Evolutionary conservation across 352 stramenopile species (phyloP), one percentile per base, ranked within the genome.

Genomic region (Phytophthora rubi): DNA sequence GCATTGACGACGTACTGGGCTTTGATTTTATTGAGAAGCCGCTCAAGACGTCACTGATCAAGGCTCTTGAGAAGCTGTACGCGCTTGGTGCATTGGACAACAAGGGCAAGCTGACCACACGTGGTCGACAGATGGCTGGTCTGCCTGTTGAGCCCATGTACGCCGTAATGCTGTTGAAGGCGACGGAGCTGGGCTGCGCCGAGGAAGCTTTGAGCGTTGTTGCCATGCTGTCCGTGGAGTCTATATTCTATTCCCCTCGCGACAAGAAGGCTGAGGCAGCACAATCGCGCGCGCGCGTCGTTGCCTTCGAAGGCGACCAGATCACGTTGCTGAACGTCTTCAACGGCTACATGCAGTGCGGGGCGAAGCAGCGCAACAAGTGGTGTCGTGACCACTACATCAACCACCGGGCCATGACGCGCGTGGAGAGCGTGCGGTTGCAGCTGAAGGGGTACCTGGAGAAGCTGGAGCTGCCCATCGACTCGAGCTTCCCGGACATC

Each of bases 21-120:
- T 98, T 97, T 62, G 86, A 96, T 44, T 97, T 97, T 54, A 92
- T 98, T 59, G 88, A 98, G 48, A 91, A 92, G 45, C 89, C 89
- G 10, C 83, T 94, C 47, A 89, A 79, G 32, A 81, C 72, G 52
- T 90, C 88, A 21, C 67, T 96, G 35, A 68, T 94, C 15, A 91
- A 92, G 42, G 89, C 89, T 23, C 82, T 95, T 69, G 89, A 96
- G 59, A 94, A 93, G 61, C 65, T 96, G 23, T 96, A 89, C 53
- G 86, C 87, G 9, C 76, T 96, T 8, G 82, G 80, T 18, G 89
- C 86, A 0, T 80, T 96, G 37, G 81, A 94, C 48, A 58, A 68
- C 28, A 81, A 81, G 15, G 89, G 87, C 4, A 75, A 83, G 42
- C 73, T 96, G 49, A 95, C 88, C 0, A 86, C 81, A 16, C 71